phyloP scores from a whole-genome alignment of 306 rosid genomes.

The Glycine soja region DNA sequence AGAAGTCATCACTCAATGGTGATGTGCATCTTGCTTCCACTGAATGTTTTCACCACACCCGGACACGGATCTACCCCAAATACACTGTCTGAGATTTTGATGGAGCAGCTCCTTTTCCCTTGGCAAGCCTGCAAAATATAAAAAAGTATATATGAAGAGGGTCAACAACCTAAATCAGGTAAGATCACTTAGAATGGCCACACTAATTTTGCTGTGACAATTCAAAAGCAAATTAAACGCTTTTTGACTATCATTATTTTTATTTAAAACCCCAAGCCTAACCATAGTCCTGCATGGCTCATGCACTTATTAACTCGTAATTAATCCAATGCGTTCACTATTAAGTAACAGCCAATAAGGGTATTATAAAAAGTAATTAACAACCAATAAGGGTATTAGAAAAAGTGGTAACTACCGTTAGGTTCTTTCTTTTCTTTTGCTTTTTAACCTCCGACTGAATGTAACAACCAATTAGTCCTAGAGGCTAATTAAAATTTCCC shows the following conservation, averaged over 20 bases:
- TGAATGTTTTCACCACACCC: conserved; percentile 69
- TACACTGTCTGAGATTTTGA: conserved; percentile 63
- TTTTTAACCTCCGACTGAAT: neutral
- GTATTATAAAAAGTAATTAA: neutral
- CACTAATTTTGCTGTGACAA: neutral
- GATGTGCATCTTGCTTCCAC: conserved; percentile 83
- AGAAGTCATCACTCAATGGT: conserved; percentile 43
- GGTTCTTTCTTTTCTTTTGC: neutral
- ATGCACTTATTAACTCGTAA: conserved; percentile 40
- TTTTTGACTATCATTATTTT: conserved; percentile 27
- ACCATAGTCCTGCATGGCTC: conserved; percentile 36
- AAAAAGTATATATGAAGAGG: neutral
- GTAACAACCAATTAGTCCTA: too few relatives aligned
- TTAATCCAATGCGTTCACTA: conserved; percentile 11
- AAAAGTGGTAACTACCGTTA: neutral
- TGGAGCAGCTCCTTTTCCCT: conserved; percentile 76
- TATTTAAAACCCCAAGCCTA: conserved; percentile 15
- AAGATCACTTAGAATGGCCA: neutral
- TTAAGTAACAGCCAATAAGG: conserved; percentile 8
- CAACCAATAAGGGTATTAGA: neutral
- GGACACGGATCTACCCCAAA: conserved; percentile 79
- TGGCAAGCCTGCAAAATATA: conserved; percentile 66
- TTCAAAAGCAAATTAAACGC: conserved; percentile 31
- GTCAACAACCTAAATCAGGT: neutral
- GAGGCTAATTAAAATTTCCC: neutral